phyloP scores from a whole-genome alignment of 164 flowering plant species.

The Stephania cephalantha region DNA sequence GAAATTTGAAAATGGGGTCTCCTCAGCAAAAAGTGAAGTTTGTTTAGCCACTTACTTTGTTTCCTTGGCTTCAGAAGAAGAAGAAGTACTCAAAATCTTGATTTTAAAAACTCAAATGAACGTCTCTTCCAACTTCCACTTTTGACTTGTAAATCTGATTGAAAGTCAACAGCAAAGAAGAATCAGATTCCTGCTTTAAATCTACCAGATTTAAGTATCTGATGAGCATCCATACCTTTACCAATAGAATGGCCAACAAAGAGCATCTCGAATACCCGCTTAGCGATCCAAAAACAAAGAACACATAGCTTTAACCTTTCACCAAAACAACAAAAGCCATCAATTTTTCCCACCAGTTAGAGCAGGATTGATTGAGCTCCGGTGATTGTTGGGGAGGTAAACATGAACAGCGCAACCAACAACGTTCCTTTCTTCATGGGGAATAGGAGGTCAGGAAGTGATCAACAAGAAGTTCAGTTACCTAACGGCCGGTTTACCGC shows the following conservation, averaged over 20 bases:
- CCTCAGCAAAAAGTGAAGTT: too few relatives aligned
- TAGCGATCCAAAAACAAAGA: not conserved
- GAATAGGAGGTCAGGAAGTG: conserved; percentile 2
- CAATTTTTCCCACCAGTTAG: not conserved
- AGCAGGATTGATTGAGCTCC: not conserved
- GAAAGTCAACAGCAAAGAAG: not conserved
- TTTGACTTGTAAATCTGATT: not conserved
- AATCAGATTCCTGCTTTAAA: conserved; percentile 11
- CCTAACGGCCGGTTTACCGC: not conserved
- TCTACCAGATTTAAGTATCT: not conserved
- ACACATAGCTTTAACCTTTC: conserved; percentile 4
- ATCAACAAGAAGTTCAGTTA: not conserved
- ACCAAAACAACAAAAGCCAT: conserved; percentile 1
- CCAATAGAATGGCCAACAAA: conserved; percentile 21
- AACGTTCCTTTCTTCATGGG: conserved; percentile 5
- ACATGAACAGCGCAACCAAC: conserved; percentile 16
- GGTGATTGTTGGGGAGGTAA: not conserved
- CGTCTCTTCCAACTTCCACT: not conserved
- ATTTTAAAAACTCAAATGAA: not conserved
- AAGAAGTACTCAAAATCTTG: too few relatives aligned
- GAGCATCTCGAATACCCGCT: conserved; percentile 11
- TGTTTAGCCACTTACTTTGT: too few relatives aligned
- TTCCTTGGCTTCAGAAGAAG: too few relatives aligned
- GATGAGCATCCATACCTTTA: not conserved
- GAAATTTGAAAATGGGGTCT: too few relatives aligned